Evolutionary conservation across 208 protist species (phyloP), one percentile per base, ranked within the genome.

Genomic region (Trypanosoma lewisi): DNA sequence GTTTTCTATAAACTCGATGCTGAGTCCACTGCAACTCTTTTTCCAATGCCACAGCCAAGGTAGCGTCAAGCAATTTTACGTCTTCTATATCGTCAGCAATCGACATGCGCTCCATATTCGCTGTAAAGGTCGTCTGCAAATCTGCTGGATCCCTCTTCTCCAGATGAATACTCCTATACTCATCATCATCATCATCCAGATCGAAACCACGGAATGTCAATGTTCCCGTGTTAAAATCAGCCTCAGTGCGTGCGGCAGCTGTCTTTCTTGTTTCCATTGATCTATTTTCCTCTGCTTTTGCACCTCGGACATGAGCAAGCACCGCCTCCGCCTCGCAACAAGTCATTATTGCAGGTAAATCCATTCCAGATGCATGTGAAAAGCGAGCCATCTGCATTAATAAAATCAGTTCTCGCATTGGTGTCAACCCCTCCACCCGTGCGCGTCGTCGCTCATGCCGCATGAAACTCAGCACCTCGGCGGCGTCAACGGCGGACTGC

Each of bases 141-240:
- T 33, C 33, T 25, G 11, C 7, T 19, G 30, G 19, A 58, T 44
- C 23, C 21, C 11, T n/a, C 19, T 17, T 0, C 6, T 4, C 55
- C 5, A 7, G 12, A 49, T 8, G 17, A 36, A 34, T 23, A 47
- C 23, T 34, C 3, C 28, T 53, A 54, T 84, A 72, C 17, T 84
- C 74, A 63, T 73, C 67, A 37, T 72, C 63, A 41, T 76, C 63
- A 48, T 60, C 59, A 56, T 78, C 70, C 60, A 78, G 56, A 33
- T 64, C 76, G 63, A 91, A 91, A 1, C 78, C 81, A 27, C 71
- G 65, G 59, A 95, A 93, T 16, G 60, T 68, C 23, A 95, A 67
- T 2, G 86, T 93, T 28, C 89, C 89, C 11, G 83, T 85, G 63
- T 83, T 80, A 70, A 80, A 87, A 62, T 95, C 78, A 1, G 78